A percentile compares a stretch with the other conserved stretches of the same genome.
phyloP scores from a whole-genome alignment of 148 eudicot genomes.

The Cornus kousa region DNA sequence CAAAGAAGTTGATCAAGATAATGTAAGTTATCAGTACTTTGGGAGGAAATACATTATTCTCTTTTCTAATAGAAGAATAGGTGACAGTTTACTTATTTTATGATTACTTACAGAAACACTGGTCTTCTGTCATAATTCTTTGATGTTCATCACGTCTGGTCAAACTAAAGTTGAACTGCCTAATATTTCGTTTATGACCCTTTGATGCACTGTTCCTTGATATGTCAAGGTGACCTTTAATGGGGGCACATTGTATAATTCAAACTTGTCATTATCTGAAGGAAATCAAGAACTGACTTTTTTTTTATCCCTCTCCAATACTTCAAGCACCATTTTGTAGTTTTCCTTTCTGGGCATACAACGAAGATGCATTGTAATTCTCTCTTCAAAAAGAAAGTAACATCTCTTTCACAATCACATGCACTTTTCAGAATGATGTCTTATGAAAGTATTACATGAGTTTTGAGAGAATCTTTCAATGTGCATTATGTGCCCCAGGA shows the following conservation, averaged over 20 bases:
- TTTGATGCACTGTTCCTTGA: neutral
- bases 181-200: neutral
- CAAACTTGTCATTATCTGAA: no score
- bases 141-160: neutral
- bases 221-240: no score
- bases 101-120: neutral
- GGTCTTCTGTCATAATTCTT: no score
- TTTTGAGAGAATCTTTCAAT: neutral
- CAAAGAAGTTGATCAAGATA: constrained; percentile 81
- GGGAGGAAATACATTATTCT: neutral
- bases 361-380: no score
- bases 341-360: neutral
- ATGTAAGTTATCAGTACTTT: constrained; percentile 37
- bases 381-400: neutral
- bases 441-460: neutral
- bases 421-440: neutral
- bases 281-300: no score
- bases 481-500: neutral
- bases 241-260: no score
- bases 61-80: neutral
- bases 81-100: neutral
- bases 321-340: no score
- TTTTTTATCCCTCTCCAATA: no score
- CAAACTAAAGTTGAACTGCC: neutral
- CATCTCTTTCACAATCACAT: neutral